Conservation (phyloP, 1,139 yeast genomes). For the Tardiomyces digboiensis region DNA sequence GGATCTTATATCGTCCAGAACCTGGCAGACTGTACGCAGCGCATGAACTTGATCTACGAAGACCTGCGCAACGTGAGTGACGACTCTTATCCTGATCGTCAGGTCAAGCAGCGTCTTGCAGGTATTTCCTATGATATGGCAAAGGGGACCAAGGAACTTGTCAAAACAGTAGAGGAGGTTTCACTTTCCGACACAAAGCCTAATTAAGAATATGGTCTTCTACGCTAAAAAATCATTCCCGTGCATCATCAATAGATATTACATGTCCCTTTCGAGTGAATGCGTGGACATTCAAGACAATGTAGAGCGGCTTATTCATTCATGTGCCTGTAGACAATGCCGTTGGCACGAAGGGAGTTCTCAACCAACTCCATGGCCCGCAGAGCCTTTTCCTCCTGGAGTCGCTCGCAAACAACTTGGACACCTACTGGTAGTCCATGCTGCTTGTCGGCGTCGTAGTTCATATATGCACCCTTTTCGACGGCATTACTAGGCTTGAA, state of each 20-base stretch:
- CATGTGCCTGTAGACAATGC: slow-evolving; percentile 20
- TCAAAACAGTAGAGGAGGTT: slow-evolving; percentile 92
- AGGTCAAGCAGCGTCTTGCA: slow-evolving; percentile 85
- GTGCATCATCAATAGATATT: too few relatives aligned
- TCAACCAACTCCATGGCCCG: slow-evolving; percentile 32
- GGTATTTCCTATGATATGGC: slow-evolving; percentile 96
- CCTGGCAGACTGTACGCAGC: slow-evolving; percentile 72
- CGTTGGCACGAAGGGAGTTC: slow-evolving; percentile 24
- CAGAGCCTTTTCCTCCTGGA: slow-evolving; percentile 54
- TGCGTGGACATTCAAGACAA: too few relatives aligned
- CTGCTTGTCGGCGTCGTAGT: slow-evolving; percentile 46
- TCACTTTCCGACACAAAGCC: slow-evolving; percentile 38
- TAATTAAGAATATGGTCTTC: too few relatives aligned
- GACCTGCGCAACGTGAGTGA: slow-evolving; percentile 35
- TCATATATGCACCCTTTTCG: slow-evolving; percentile 32
- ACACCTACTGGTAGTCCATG: slow-evolving; percentile 60
- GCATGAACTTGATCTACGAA: slow-evolving; percentile 37
- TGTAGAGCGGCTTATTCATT: too few relatives aligned
- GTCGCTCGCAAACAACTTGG: slow-evolving; percentile 49
- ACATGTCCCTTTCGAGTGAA: too few relatives aligned
- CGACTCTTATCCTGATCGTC: slow-evolving; percentile 65
- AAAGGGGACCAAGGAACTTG: slow-evolving; percentile 90
- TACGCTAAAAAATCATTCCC: too few relatives aligned
- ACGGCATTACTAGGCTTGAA: slow-evolving; percentile 29
- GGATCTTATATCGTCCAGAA: slow-evolving; percentile 87